Conservation (phyloP, 2,329 filamentous ascomycete genomes). For the Ophiostoma sp. region DNA sequence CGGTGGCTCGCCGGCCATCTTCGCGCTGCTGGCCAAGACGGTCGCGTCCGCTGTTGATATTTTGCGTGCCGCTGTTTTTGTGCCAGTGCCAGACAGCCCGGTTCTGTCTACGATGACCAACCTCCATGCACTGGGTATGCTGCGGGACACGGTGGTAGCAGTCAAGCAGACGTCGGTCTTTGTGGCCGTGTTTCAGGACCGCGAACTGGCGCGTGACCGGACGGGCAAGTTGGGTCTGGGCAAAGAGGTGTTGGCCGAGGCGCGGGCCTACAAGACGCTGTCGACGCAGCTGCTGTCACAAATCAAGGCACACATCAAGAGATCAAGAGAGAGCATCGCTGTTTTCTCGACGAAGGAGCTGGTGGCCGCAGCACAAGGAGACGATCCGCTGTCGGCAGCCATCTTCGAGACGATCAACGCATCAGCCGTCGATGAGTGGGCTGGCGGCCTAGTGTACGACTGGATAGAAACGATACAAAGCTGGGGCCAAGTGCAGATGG, state of each 20-base stretch:
- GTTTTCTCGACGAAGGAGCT: conserved; percentile 31
- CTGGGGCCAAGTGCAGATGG: conserved; percentile 35
- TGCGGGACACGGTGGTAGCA: conserved; percentile 36
- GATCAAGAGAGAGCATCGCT: conserved; percentile 31
- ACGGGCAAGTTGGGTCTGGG: conserved; percentile 32
- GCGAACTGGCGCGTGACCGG: conserved; percentile 33
- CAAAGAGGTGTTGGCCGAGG: conserved; percentile 34
- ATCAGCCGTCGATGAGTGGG: conserved; percentile 35
- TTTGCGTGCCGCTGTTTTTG: conserved; percentile 19
- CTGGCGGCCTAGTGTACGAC: conserved; percentile 34
- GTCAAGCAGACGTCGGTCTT: conserved; percentile 33
- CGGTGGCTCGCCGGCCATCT: conserved; percentile 15
- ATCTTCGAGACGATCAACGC: conserved; percentile 4
- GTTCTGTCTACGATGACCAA: conserved; percentile 31
- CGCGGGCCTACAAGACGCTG: conserved; percentile 27
- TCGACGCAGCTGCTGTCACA: conserved; percentile 25
- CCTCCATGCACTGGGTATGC: conserved; percentile 36
- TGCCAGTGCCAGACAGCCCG: background rate
- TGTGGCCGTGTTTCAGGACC: conserved; percentile 32
- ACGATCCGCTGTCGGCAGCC: conserved; percentile 29
- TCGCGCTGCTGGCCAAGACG: conserved; percentile 11
- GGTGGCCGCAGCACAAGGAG: background rate
- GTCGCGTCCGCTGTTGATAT: conserved; percentile 23
- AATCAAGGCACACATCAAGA: conserved; percentile 34
- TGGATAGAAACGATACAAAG: conserved; percentile 39